Base-by-base conservation (phyloP, 345 rosid genomes). In the Combretum micranthum region DNA sequence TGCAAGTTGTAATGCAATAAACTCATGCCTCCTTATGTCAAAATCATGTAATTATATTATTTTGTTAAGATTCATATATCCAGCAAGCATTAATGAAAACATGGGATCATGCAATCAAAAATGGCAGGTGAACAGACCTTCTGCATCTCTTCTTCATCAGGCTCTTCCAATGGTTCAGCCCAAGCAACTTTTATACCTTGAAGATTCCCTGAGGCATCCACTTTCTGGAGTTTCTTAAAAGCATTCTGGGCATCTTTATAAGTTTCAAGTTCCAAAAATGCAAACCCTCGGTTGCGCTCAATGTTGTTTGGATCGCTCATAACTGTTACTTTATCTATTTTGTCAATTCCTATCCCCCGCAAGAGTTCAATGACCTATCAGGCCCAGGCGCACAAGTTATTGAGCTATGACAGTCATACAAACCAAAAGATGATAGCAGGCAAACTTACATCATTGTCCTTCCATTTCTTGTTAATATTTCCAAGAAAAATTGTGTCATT, bases 401-500 rank as follows among this genome's bases (percentile, higher is more conserved):
- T 62, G 7, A 12, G 2, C 9, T 32, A 14, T 13, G 5, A 16
- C 21, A 22, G 2, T 44, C 32, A 12, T 37, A 57, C 37, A 44
- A 55, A 51, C 39, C 54, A 57, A 62, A 21, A 52, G 8, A 45
- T 14, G 11, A 52, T 52, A 45, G 39, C 39, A 32, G 9, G 10
- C 39, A 32, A 42, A 20, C 75, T 65, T 71, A 71, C 75, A 66
- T 71, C 75, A 48, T 53, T 64, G 26, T 57, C 54, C 50, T 25
- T 62, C 75, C 75, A 71, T 26, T 57, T 66, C 64, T 57, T 71
- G 64, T 65, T 65, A 58, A 71, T 65, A 48, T 66, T 71, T 43
- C 75, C 75, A 52, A 71, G 67, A 57, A 61, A 71, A 50, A 71
- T 52, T 17, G 75, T 71, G 64, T 65, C 75, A 53, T 65, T 65